Evolutionary conservation across 2,329 filamentous ascomycete genomes (phyloP), one percentile per base, ranked within the genome.

Genomic region (Thermothelomyces thermophilus): DNA sequence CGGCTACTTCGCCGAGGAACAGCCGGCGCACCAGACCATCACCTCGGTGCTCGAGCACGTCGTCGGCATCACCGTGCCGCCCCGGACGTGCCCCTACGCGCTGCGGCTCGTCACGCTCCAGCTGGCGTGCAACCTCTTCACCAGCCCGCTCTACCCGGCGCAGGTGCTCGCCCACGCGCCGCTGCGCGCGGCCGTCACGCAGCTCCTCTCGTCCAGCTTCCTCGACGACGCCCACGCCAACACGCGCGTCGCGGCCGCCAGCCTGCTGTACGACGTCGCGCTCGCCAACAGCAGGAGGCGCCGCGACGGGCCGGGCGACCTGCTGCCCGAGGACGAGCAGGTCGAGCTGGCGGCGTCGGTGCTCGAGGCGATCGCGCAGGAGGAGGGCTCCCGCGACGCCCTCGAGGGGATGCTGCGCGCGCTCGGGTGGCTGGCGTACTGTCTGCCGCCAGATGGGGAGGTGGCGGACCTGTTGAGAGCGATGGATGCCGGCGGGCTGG

Each of bases 41-140:
- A 63, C 75, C 30, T 71, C 77, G 0, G 67, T 95, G 2, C 64
- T 89, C 3, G 67, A 76, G 3, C 69, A 79, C 33, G 77, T 88
- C 39, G 77, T 88, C 39, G 82, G 78, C 40, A 82, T 78, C 72
- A 78, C 28, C 33, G 24, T 36, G 63, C 70, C 8, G 2, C 33
- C 20, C 66, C 3, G 16, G 11, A 20, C 71, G 1, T 86, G 83
- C 35, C 88, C 89, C 0, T 96, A 96, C 63, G 83, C 87, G 4
- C 75, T 94, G 1, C 84, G 89, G 13, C 80, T 96, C 2, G 87
- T 95, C 14, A 85, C 88, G 0, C 69, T 95, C 19, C 90, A 96
- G 59, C 77, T 91, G 62, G 77, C 81, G 1, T 94, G 89, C 69
- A 96, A 95, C 61, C 73, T 95, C 36, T 95, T 95, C 69, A 83